Evolutionary conservation across 2,329 filamentous ascomycete species (phyloP), one percentile per base, ranked within the genome.

Genomic region (Pseudogymnoascus sp.): DNA sequence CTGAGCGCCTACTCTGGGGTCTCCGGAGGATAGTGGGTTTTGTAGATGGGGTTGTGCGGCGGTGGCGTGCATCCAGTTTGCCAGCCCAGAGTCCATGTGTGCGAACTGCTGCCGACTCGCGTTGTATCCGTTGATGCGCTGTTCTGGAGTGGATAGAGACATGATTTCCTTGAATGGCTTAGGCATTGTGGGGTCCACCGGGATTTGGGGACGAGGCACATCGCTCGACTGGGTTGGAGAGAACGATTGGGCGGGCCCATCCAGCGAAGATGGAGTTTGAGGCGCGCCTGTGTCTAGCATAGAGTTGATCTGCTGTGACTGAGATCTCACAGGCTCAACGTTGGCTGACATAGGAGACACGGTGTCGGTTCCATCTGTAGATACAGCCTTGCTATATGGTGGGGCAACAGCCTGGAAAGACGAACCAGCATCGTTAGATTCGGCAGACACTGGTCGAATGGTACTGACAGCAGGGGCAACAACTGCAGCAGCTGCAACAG

Each of bases 111-210:
- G 77, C 49, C 91, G 83, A 0, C 89, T 88, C 63, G 88, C 83
- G 63, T 90, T 83, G 72, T 90, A 96, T 12, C 85, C 87, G 45
- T 81, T 78, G 64, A 94, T 89, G 19, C 92, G 85, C 67, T 94
- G 87, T 12, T 80, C 74, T 0, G 86, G 74, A 1, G 83, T 84
- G 14, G 83, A 80, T 59, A 94, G 80, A 7, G 83, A 84, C 69
- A 91, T 80, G 65, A 97, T 96, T 63, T 96, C 89, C 60, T 86
- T 84, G 74, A 95, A 92, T 14, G 55, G 45, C n/a, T 61, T 60
- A 12, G 60, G 31, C 2, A 39, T 35, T 14, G 38, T 37, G 11
- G 63, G 41, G 4, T 59, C 31, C 19, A 26, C 31, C 0, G 55
- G 55, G 55, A n/a, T 38, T 26, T 37, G 55, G 12, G 55, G 16